These are phyloP conservation scores for Fusarium udum DNA, from an alignment of 2,329 filamentous ascomycete species.

Conservation along the genomic window DNA sequence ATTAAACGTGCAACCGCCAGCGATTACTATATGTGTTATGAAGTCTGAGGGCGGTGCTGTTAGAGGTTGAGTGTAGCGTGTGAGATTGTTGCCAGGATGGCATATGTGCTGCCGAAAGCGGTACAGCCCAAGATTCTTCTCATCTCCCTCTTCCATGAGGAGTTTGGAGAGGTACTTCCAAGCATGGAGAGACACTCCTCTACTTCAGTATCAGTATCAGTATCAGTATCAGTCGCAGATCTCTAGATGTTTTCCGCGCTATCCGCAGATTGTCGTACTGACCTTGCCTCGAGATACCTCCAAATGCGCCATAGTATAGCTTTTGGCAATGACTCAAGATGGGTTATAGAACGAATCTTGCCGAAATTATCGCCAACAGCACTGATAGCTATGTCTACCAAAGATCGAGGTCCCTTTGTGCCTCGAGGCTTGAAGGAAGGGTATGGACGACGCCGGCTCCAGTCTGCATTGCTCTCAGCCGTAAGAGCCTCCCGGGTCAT, in stretches of 20 bases:
- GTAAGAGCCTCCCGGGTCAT: conserved; percentile 42
- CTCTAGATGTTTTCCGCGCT: not conserved
- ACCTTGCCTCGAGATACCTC: conserved; percentile 54
- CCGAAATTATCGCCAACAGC: conserved; percentile 52
- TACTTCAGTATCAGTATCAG: conserved; percentile 4
- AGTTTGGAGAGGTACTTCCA: conserved; percentile 53
- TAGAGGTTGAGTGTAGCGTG: conserved; percentile 51
- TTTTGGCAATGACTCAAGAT: conserved; percentile 49
- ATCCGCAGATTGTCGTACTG: conserved; percentile 20
- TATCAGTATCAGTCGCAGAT: not conserved
- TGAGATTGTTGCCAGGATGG: conserved; percentile 47
- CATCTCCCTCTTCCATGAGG: conserved; percentile 46
- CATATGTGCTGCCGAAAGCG: conserved; percentile 54
- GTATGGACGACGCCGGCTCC: conserved; percentile 48
- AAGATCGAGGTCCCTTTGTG: conserved; percentile 48
- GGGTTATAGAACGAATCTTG: conserved; percentile 44
- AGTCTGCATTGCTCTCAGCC: conserved; percentile 44
- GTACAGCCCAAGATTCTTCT: conserved; percentile 50
- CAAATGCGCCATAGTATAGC: conserved; percentile 51
- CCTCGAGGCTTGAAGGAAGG: conserved; percentile 41
- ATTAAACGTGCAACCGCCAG: conserved; percentile 48
- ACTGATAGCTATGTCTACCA: conserved; percentile 52
- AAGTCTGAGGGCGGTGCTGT: conserved; percentile 51
- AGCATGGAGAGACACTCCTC: conserved; percentile 51
- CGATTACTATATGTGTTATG: conserved; percentile 54